Percentiles rank a stretch among this genome's conserved stretches.
phyloP scores from a whole-genome alignment of 441 rosid species.

The Mallotus japonicus region DNA sequence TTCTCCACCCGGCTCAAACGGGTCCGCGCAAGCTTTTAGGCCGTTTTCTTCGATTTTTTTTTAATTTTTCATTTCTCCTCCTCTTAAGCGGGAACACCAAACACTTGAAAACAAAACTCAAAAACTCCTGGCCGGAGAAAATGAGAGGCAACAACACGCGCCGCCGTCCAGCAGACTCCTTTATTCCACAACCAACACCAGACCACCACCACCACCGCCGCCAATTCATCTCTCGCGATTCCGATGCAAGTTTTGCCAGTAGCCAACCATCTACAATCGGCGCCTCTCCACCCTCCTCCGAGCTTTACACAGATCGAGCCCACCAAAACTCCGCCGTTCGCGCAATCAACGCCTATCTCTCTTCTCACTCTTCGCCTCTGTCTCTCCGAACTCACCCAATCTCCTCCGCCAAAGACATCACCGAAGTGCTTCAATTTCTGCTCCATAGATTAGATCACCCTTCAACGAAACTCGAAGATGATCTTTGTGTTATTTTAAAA shows the following conservation, averaged over 20 bases:
- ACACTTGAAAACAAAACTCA: too few relatives aligned
- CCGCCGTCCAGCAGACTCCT: slow-evolving; percentile 49
- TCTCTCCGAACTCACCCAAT: slow-evolving; percentile 36
- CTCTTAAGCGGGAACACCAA: not conserved
- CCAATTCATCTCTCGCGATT: slow-evolving; percentile 52
- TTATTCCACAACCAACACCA: slow-evolving; percentile 43
- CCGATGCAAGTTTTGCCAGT: slow-evolving; percentile 86
- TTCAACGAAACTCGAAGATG: slow-evolving; percentile 59
- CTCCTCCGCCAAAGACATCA: slow-evolving; percentile 67
- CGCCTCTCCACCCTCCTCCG: slow-evolving; percentile 41
- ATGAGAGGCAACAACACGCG: slow-evolving; percentile 48
- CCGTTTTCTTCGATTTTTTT: too few relatives aligned
- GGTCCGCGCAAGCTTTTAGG: too few relatives aligned
- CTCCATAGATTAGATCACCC: slow-evolving; percentile 52
- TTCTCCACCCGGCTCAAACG: too few relatives aligned
- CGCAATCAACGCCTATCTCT: slow-evolving; percentile 57
- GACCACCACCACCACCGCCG: slow-evolving; percentile 41
- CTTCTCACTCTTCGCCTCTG: slow-evolving; percentile 47
- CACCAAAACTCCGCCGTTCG: slow-evolving; percentile 56
- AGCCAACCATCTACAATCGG: slow-evolving; percentile 82
- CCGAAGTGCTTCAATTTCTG: slow-evolving; percentile 54
- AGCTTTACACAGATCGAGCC: slow-evolving; percentile 51
- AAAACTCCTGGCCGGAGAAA: not conserved
- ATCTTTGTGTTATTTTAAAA: slow-evolving; percentile 52
- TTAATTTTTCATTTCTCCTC: not conserved